Evolutionary conservation across 2,329 filamentous ascomycete species (phyloP).

Genomic region (Pestalotiopsis sp.): DNA sequence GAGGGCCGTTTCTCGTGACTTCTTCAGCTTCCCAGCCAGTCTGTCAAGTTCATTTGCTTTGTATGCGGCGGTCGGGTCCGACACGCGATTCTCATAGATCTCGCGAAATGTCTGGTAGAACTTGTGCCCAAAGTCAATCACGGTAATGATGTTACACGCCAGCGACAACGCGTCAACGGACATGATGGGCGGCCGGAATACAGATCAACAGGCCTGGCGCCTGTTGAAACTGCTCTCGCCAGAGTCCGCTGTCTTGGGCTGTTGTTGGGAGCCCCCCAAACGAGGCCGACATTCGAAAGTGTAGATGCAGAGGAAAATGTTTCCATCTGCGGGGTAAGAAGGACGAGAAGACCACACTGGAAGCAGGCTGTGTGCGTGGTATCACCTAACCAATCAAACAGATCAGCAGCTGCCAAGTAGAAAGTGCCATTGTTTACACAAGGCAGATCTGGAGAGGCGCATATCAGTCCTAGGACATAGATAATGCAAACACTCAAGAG

Average conservation of each 20-base stretch:
- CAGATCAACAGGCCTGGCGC: not conserved
- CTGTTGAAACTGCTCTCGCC: not conserved
- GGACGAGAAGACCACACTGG: too few relatives aligned
- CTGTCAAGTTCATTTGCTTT: not conserved
- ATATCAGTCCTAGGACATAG: too few relatives aligned
- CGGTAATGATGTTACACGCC: not conserved
- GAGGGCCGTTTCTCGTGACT: not conserved
- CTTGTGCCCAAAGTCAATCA: not conserved
- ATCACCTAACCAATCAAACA: too few relatives aligned
- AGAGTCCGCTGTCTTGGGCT: too few relatives aligned
- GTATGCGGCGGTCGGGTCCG: not conserved
- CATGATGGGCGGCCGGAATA: not conserved
- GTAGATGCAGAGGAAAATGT: not conserved
- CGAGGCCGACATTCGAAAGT: not conserved
- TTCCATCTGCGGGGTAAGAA: too few relatives aligned
- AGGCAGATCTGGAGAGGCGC: too few relatives aligned
- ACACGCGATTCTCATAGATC: not conserved
- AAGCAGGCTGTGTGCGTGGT: too few relatives aligned
- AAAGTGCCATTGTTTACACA: too few relatives aligned
- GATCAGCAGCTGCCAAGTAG: too few relatives aligned
- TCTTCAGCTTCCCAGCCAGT: not conserved
- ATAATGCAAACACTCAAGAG: too few relatives aligned
- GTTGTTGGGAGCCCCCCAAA: not conserved
- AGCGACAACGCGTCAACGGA: not conserved
- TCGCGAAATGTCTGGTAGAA: not conserved